Percentiles rank a stretch among this genome's conserved stretches.
phyloP scores from a whole-genome alignment of 148 eudicot genomes.

The Spergularia marina region DNA sequence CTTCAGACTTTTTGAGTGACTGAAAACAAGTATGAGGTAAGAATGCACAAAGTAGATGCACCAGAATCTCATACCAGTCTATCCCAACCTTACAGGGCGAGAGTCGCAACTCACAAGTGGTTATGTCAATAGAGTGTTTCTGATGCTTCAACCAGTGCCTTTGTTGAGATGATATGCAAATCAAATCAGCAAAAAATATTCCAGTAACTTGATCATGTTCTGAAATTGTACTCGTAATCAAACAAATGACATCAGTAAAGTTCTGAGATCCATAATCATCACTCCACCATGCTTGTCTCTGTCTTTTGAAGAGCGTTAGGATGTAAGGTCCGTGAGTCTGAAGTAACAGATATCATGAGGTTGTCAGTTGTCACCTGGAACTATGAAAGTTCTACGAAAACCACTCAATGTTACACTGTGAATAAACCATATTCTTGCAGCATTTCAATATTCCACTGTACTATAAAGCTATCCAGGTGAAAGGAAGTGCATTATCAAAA shows the following conservation, averaged over 20 bases:
- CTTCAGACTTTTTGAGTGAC: slow-evolving; percentile 6
- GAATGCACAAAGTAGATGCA: neutral
- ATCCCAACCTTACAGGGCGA: neutral
- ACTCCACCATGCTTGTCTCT: neutral
- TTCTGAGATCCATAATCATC: neutral
- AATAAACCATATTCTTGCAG: neutral
- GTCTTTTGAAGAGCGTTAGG: neutral
- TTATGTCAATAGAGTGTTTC: neutral
- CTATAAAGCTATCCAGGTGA: slow-evolving; percentile 8
- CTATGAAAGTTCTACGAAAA: neutral
- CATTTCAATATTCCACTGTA: slow-evolving; percentile 15
- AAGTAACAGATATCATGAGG: neutral
- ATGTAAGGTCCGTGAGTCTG: neutral
- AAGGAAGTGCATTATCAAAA: too few species aligned
- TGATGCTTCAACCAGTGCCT: neutral
- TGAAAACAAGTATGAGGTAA: slow-evolving; percentile 17
- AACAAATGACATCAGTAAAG: neutral
- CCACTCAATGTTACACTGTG: neutral
- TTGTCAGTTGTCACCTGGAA: neutral
- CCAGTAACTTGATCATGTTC: slow-evolving; percentile 5
- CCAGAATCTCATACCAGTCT: slow-evolving; percentile 1
- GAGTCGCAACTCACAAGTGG: neutral
- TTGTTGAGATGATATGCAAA: neutral
- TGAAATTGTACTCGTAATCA: neutral
- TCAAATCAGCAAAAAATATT: neutral